phyloP scores from a whole-genome alignment of 768 basidiomycete genomes.

The Gloeophyllum trabeum region DNA sequence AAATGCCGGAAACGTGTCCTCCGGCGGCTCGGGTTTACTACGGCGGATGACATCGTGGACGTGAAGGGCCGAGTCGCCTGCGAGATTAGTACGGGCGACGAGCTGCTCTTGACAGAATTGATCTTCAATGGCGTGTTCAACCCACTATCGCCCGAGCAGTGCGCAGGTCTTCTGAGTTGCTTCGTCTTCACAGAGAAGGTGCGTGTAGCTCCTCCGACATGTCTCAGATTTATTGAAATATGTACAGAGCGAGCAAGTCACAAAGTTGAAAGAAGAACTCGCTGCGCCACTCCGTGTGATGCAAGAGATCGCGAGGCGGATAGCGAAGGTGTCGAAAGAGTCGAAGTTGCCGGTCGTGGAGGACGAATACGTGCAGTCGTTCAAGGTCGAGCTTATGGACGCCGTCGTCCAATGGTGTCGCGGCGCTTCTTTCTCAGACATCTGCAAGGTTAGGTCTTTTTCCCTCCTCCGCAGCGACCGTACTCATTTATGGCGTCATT shows the following conservation, averaged over 20 bases:
- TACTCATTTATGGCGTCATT: neutral
- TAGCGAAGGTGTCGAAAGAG: conserved; percentile 95
- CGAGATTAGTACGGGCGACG: conserved; percentile 96
- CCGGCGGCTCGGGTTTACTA: conserved; percentile 85
- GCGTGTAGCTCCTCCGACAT: conserved; percentile 5
- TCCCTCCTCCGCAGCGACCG: neutral
- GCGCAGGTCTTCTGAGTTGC: conserved; percentile 88
- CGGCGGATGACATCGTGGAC: conserved; percentile 84
- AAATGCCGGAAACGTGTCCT: conserved; percentile 92
- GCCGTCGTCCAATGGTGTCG: conserved; percentile 96
- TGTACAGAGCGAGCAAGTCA: conserved; percentile 69
- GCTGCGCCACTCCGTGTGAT: conserved; percentile 86
- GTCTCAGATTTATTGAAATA: neutral
- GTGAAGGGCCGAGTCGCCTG: conserved; percentile 98
- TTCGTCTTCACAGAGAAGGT: conserved; percentile 98
- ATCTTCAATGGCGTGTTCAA: conserved; percentile 98
- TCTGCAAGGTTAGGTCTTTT: conserved; percentile 67
- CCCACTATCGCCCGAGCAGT: conserved; percentile 78
- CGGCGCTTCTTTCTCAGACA: conserved; percentile 93
- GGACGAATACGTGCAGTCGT: conserved; percentile 90
- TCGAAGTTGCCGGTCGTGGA: conserved; percentile 83
- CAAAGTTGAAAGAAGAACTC: conserved; percentile 86
- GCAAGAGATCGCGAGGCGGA: conserved; percentile 91
- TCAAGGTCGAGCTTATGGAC: conserved; percentile 99
- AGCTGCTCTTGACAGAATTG: conserved; percentile 89